Percentiles rank a stretch among this genome's conserved stretches.
Evolutionary conservation across 139 green algal species (phyloP).

Genomic region (Eudorina sp.): DNA sequence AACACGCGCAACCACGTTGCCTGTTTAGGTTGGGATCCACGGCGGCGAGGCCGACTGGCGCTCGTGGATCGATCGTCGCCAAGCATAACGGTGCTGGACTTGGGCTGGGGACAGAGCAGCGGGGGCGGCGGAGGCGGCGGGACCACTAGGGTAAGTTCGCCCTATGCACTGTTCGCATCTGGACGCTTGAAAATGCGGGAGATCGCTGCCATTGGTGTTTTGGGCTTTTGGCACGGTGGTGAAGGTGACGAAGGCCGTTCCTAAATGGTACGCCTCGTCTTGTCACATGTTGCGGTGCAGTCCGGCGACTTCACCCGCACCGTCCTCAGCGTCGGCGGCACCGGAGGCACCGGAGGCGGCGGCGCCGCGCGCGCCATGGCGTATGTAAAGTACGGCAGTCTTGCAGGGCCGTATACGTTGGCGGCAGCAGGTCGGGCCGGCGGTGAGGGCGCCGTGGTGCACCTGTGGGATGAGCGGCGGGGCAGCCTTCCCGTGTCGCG

Average conservation of each 20-base stretch:
- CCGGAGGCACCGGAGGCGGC: not conserved
- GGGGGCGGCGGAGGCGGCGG: not conserved
- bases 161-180: too few relatives aligned
- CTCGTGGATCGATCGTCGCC: not conserved
- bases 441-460: constrained; percentile 17
- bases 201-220: too few relatives aligned
- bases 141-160: not conserved
- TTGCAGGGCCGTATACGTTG: constrained; percentile 24
- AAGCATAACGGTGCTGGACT: constrained; percentile 14
- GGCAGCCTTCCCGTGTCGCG: constrained; percentile 12
- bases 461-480: constrained; percentile 40
- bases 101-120: not conserved
- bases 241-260: too few relatives aligned
- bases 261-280: not conserved
- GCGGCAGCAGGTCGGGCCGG: constrained; percentile 5
- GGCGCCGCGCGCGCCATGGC: constrained; percentile 14
- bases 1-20: not conserved
- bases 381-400: constrained; percentile 20
- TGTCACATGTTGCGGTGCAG: not conserved
- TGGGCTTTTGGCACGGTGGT: too few relatives aligned
- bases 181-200: too few relatives aligned
- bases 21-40: constrained; percentile 33
- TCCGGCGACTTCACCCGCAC: not conserved
- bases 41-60: constrained; percentile 4
- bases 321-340: not conserved